These are phyloP conservation scores for Hortiboletus rubellus DNA, from an alignment of 1,284 basidiomycete genomes.

Conservation along the genomic window DNA sequence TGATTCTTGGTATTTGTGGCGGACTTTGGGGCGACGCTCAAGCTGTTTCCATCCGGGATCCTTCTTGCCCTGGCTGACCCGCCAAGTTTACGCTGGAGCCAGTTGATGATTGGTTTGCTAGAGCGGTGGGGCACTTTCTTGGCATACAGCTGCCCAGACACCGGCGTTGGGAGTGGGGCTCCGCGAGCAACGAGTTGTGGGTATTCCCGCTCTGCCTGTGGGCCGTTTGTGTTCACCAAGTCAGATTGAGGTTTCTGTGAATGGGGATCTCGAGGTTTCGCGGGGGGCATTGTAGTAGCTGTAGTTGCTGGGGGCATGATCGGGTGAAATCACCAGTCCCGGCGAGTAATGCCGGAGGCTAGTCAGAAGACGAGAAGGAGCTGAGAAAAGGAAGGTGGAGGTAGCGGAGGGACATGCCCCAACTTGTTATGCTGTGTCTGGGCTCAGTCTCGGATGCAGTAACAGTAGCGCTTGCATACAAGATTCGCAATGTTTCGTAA, in stretches of 20 bases:
- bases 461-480: slow-evolving; percentile 1
- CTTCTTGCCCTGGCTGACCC: slow-evolving; percentile 58
- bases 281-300: slow-evolving; percentile 12
- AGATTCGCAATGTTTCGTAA: slow-evolving; percentile 3
- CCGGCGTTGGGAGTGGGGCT: slow-evolving; percentile 24
- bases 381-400: neutral
- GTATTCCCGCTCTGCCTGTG: slow-evolving; percentile 20
- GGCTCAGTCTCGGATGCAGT: slow-evolving; percentile 18
- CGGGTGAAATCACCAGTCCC: neutral
- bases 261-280: slow-evolving; percentile 15
- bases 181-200: slow-evolving; percentile 16
- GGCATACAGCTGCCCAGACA: slow-evolving; percentile 37
- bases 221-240: slow-evolving; percentile 2
- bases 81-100: slow-evolving; percentile 86
- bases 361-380: slow-evolving; percentile 1
- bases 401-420: slow-evolving; percentile 6
- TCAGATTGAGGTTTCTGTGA: slow-evolving; percentile 20
- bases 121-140: slow-evolving; percentile 64
- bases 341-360: neutral
- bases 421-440: slow-evolving; percentile 8
- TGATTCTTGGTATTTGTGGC: slow-evolving; percentile 18
- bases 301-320: slow-evolving; percentile 19
- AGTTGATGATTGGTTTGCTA: slow-evolving; percentile 87
- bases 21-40: slow-evolving; percentile 17
- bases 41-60: slow-evolving; percentile 36